These are phyloP conservation scores for Sugiyamaella chiloensis DNA, from an alignment of 805 yeast genomes.

Conservation along the genomic window DNA sequence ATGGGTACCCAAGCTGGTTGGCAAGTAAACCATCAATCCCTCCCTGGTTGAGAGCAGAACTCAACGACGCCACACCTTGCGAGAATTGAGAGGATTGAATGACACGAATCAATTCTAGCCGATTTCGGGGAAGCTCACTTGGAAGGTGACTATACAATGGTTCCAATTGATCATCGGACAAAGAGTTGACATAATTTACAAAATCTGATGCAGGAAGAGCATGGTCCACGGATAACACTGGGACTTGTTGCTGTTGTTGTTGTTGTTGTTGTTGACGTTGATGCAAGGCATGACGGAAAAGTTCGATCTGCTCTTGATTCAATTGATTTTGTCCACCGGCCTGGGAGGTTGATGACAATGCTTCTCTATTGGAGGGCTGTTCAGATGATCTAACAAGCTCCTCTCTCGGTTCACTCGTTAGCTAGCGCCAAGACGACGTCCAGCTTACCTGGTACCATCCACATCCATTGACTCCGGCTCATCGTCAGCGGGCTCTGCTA, in stretches of 20 bases:
- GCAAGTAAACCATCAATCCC: constrained; percentile 46
- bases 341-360: too few relatives aligned
- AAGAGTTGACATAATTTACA: constrained; percentile 34
- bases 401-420: too few relatives aligned
- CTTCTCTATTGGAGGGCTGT: too few relatives aligned
- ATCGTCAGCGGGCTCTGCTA: constrained; percentile 32
- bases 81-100: constrained; percentile 49
- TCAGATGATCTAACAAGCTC: too few relatives aligned
- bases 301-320: constrained; percentile 1
- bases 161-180: constrained; percentile 35
- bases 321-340: constrained; percentile 22
- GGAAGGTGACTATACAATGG: constrained; percentile 44
- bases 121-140: constrained; percentile 37
- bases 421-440: too few relatives aligned
- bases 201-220: constrained; percentile 36
- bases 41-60: constrained; percentile 43
- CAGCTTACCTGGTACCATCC: constrained; percentile 22
- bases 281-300: neutral
- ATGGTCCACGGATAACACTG: constrained; percentile 36
- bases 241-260: constrained; percentile 19
- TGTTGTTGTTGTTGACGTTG: neutral
- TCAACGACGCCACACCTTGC: constrained; percentile 41
- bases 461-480: constrained; percentile 21
- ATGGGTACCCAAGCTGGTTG: constrained; percentile 46
- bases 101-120: constrained; percentile 41